Evolutionary conservation across 1,284 basidiomycete genomes (phyloP), one percentile per base, ranked within the genome.

Genomic region (Neotropicomus parvogracilis): DNA sequence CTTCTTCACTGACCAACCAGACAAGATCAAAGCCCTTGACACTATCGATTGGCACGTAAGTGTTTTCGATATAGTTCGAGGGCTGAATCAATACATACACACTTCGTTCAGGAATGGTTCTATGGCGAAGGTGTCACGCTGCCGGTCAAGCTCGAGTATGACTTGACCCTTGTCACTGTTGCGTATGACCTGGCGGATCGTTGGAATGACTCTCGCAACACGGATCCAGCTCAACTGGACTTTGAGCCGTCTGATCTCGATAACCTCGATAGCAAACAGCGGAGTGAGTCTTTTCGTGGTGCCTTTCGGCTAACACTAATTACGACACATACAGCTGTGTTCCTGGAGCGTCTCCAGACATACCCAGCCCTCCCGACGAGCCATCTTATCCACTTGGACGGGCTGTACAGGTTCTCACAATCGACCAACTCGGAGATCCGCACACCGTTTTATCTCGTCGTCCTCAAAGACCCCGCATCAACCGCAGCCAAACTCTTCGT

Each of bases 131-230:
- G 94, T 3, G 56, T 75, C 5, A 73, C 81, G 49, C 77, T 97
- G 12, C 92, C 91, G 0, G 87, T 86, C 3, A n/a, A 88, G 62
- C 77, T 92, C 69, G 74, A 86, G 55, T 98, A 95, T 60, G 92
- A 98, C 63, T 75, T 81, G 33, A 80, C 85, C 0, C 75, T 98
- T 9, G 91, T 91, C 0, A 77, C 85, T 53, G 72, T 79, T 42
- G 81, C 86, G 2, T 83, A 83, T 54, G 68, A 64, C 2, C 79
- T 98, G 13, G 95, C 95, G 0, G 75, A 75, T 16, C 74, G 79
- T 43, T 97, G 95, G 95, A 75, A 89, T 54, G 69, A 70, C 4
- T 79, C 88, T 4, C 80, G 88, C n/a, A 54, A 70, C 16, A 63
- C 67, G 2, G 75, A 80, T 38, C 58, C 75, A 11, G 62, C 73